Evolutionary conservation across 768 basidiomycete species (phyloP), one percentile per base, ranked within the genome.

Genomic region (Phallus indusiatus): DNA sequence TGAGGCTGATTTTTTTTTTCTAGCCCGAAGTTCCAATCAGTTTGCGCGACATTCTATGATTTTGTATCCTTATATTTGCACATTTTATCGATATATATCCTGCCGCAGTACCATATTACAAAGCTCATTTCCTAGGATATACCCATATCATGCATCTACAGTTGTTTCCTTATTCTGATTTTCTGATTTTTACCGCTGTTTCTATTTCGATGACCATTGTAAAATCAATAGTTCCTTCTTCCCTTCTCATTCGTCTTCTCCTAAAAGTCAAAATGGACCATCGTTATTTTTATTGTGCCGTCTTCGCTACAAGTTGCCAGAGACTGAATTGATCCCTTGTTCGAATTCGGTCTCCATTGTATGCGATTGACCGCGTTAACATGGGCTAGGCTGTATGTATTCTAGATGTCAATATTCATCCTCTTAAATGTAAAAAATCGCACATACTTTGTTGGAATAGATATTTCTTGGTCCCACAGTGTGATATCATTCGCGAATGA

Each of bases 271-370:
- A 61, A 53, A 63, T 78, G 81, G 74, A 90, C 75, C 67, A 76
- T 76, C 71, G 84, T 74, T 74, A 95, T 78, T 71, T 84, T 87
- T 72, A 94, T 75, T 76, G 88, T 88, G 76, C 90, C 85, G 78
- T 97, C 94, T 75, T 95, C 92, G 71, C 90, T 90, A 67, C 91
- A 91, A 60, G 85, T 91, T 35, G 91, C 94, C 55, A 97, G 78
- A 60, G 82, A 77, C 59, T 71, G 73, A 56, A 65, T 61, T n/a
- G 63, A 60, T 53, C 63, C 65, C 12, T 56, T 66, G 33, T 68
- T 63, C 7, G 62, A 65, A 14, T 69, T 69, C 33, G 85, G 83
- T 37, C 86, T 79, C 90, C 91, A 97, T n/a, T 83, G 77, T 57
- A 96, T 73, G 59, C 81, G 80, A 65, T 94, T 83, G 53, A 97